phyloP scores from a whole-genome alignment of 2,329 filamentous ascomycete genomes.

The Hypoxylon sp. region DNA sequence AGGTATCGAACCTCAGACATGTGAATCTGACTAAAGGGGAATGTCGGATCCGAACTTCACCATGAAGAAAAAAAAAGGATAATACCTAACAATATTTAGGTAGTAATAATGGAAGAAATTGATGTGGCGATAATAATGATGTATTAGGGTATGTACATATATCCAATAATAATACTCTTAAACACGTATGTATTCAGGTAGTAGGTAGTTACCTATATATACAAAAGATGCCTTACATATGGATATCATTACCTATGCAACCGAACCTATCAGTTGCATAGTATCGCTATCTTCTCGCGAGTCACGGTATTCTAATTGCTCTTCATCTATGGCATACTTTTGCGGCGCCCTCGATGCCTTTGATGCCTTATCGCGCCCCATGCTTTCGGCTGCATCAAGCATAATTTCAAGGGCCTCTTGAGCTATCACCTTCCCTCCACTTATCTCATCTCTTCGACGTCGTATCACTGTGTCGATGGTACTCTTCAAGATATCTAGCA shows the following conservation, averaged over 20 bases:
- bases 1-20: neutral
- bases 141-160: neutral
- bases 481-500: slow-evolving; percentile 42
- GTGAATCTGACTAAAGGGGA: neutral
- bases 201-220: slow-evolving; percentile 2
- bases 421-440: slow-evolving; percentile 44
- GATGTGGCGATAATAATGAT: neutral
- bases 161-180: neutral
- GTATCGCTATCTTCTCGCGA: neutral
- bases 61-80: neutral
- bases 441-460: slow-evolving; percentile 37
- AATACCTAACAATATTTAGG: too few species aligned
- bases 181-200: neutral
- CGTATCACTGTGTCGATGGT: slow-evolving; percentile 31
- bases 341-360: neutral
- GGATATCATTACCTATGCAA: neutral
- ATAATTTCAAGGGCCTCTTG: slow-evolving; percentile 50
- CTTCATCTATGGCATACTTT: neutral
- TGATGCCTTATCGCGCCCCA: slow-evolving; percentile 17
- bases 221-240: neutral
- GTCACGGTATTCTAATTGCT: neutral
- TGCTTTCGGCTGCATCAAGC: slow-evolving; percentile 45
- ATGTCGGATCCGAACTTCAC: neutral
- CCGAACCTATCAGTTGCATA: neutral
- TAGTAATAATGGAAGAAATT: neutral